Percentiles rank a stretch among this genome's conserved stretches.
Evolutionary conservation across 1,284 basidiomycete species (phyloP).

Genomic region (Apiotrichum veenhuisii): DNA sequence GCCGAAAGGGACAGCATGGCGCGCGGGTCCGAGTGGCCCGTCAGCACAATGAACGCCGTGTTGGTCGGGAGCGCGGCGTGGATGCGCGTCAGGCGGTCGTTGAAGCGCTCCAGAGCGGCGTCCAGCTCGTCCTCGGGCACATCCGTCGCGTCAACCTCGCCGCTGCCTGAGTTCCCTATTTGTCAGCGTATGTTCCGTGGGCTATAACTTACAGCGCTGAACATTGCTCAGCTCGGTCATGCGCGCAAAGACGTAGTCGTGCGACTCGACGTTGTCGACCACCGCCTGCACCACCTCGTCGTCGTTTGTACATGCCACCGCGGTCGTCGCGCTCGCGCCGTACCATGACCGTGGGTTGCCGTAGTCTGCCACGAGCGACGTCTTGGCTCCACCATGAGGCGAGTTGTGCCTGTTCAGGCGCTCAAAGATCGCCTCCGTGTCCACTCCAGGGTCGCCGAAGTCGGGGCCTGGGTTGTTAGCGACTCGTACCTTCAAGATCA

Average conservation of each 20-base stretch:
- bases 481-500: no score
- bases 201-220: constrained; percentile 65
- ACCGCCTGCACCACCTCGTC: constrained; percentile 65
- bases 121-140: constrained; percentile 13
- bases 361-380: constrained; percentile 73
- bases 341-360: constrained; percentile 76
- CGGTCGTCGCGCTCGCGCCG: constrained; percentile 71
- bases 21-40: constrained; percentile 80
- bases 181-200: not conserved
- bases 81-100: constrained; percentile 60
- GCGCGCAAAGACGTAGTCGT: constrained; percentile 76
- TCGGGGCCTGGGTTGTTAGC: constrained; percentile 57
- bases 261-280: constrained; percentile 58
- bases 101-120: constrained; percentile 51
- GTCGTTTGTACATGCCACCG: constrained; percentile 68
- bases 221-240: constrained; percentile 71
- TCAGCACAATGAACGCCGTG: constrained; percentile 77
- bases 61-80: constrained; percentile 67
- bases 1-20: constrained; percentile 66
- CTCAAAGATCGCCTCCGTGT: constrained; percentile 81
- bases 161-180: constrained; percentile 12
- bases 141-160: not conserved
- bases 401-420: constrained; percentile 59
- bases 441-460: constrained; percentile 74
- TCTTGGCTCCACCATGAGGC: constrained; percentile 34